Percentiles rank a stretch among this genome's conserved stretches.
Conservation (phyloP, 2,329 filamentous ascomycete species). For the Colletotrichum sp. region DNA sequence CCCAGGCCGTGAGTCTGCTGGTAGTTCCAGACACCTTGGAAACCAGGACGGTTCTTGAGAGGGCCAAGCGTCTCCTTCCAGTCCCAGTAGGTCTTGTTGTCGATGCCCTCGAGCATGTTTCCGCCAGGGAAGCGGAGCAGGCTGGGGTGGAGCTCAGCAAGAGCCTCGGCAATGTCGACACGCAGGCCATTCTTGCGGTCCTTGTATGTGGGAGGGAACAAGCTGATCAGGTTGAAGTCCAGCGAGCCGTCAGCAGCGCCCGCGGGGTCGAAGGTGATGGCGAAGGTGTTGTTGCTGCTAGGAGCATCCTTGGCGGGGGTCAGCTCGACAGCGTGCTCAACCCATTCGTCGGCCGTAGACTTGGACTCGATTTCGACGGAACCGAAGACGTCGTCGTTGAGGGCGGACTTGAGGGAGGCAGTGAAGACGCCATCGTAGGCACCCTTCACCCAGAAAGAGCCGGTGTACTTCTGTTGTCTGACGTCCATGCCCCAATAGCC, state of each 20-base stretch:
- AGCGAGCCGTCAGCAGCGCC: conserved; percentile 43
- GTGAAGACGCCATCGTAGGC: conserved; percentile 51
- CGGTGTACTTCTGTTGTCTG: conserved; percentile 49
- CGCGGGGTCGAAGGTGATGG: conserved; percentile 53
- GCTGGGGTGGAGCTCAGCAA: conserved; percentile 55
- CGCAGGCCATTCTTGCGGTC: conserved; percentile 61
- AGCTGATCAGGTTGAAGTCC: conserved; percentile 61
- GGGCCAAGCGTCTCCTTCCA: conserved; percentile 60
- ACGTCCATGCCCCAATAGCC: conserved; percentile 64
- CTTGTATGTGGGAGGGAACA: conserved; percentile 67
- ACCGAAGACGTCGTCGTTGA: conserved; percentile 49
- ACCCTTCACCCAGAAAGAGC: conserved; percentile 59
- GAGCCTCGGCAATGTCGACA: conserved; percentile 55
- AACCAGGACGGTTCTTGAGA: conserved; percentile 58
- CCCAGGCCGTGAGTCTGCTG: conserved; percentile 67
- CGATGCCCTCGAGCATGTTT: conserved; percentile 61
- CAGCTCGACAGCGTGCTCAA: conserved; percentile 53
- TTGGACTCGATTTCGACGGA: conserved; percentile 49
- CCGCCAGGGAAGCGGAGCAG: conserved; percentile 70
- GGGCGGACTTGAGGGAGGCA: conserved; percentile 48
- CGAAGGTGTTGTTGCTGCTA: conserved; percentile 60
- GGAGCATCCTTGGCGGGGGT: conserved; percentile 49
- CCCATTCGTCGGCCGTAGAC: conserved; percentile 46
- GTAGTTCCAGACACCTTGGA: conserved; percentile 62
- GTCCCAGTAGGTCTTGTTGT: conserved; percentile 49